A percentile compares a stretch with the other conserved stretches of the same genome.
phyloP scores from a whole-genome alignment of 805 yeast genomes.

The Kodamaea neixiangensis region DNA sequence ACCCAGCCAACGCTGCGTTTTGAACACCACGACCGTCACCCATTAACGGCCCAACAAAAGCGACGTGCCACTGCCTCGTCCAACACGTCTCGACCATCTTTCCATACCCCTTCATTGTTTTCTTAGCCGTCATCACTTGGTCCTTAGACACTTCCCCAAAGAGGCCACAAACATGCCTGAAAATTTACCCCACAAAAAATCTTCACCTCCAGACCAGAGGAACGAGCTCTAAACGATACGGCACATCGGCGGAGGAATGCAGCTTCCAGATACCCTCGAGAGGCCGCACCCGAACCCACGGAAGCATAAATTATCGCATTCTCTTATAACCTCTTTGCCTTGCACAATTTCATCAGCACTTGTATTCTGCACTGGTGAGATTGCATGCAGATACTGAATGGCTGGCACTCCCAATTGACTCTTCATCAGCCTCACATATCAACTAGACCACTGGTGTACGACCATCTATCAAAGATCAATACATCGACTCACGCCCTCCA shows the following conservation, averaged over 20 bases:
- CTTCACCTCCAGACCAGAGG: background rate
- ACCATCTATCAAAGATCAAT: background rate
- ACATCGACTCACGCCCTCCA: no score
- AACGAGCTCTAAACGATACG: background rate
- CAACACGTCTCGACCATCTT: no score
- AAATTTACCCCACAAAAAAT: background rate
- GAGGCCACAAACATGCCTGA: background rate
- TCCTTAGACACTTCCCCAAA: background rate
- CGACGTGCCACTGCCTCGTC: no score
- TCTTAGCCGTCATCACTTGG: background rate
- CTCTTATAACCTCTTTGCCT: background rate
- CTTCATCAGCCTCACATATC: background rate
- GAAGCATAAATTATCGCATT: background rate
- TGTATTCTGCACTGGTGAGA: no score
- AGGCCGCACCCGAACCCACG: background rate
- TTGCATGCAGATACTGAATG: no score
- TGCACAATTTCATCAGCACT: background rate
- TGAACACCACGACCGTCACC: background rate
- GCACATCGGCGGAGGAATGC: background rate
- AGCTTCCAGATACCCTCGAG: background rate
- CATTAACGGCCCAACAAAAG: background rate
- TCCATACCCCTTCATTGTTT: background rate
- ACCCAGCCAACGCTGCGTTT: background rate
- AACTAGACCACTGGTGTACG: background rate
- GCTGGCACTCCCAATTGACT: no score